Evolutionary conservation across 2,329 filamentous ascomycete genomes (phyloP).

Genomic region (Diplodia intermedia): DNA sequence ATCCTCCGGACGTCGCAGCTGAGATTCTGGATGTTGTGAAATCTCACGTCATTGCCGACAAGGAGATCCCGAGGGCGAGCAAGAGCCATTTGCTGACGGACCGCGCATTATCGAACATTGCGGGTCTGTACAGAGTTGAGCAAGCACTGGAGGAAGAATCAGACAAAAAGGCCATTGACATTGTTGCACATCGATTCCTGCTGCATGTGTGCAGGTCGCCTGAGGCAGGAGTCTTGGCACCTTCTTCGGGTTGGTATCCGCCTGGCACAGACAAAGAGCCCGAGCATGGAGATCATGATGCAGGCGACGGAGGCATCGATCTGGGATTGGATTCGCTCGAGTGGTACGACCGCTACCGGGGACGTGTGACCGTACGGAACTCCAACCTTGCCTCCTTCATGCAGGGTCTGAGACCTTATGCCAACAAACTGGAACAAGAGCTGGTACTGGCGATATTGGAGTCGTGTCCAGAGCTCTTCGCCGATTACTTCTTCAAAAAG

Average conservation of each 20-base stretch:
- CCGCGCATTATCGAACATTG: conserved; percentile 72
- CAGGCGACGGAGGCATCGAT: conserved; percentile 60
- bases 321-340: conserved; percentile 73
- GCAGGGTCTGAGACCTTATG: conserved; percentile 81
- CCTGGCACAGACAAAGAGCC: conserved; percentile 67
- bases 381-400: conserved; percentile 78
- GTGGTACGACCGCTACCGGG: conserved; percentile 71
- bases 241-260: conserved; percentile 85
- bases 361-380: conserved; percentile 78
- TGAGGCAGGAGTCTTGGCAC: conserved; percentile 75
- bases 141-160: conserved; percentile 56
- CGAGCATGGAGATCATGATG: conserved; percentile 47
- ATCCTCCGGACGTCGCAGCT: conserved; percentile 75
- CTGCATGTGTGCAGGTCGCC: conserved; percentile 75
- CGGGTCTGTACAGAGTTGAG: conserved; percentile 46
- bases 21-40: conserved; percentile 78
- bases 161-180: conserved; percentile 65
- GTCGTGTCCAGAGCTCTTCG: conserved; percentile 82
- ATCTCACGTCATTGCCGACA: conserved; percentile 75
- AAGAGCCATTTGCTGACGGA: conserved; percentile 81
- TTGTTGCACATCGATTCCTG: conserved; percentile 77
- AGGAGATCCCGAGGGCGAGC: conserved; percentile 71
- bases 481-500: conserved; percentile 84
- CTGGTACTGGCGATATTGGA: conserved; percentile 81
- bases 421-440: conserved; percentile 79